These are phyloP conservation scores for Passalora sequoiae DNA, from an alignment of 2,329 filamentous ascomycete genomes.

Conservation along the genomic window DNA sequence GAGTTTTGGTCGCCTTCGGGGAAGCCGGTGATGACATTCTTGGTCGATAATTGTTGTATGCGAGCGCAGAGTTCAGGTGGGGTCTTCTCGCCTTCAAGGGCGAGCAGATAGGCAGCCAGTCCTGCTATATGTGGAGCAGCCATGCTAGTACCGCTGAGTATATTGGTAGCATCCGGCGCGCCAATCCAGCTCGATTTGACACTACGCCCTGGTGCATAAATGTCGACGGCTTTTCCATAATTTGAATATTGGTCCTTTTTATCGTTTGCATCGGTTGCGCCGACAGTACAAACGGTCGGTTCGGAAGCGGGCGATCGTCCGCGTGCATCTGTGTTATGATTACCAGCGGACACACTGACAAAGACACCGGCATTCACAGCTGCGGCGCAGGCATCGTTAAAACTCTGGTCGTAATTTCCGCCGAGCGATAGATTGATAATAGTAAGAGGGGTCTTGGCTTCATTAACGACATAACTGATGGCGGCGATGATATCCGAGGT, in stretches of 20 bases:
- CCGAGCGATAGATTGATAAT: no score
- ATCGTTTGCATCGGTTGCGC: constrained; percentile 29
- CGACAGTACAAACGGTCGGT: constrained; percentile 32
- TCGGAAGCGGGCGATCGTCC: constrained; percentile 30
- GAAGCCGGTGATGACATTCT: not conserved
- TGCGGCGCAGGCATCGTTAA: no score
- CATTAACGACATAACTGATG: no score
- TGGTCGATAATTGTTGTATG: no score
- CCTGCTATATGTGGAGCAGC: constrained; percentile 63
- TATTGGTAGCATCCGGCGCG: constrained; percentile 39
- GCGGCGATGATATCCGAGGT: no score
- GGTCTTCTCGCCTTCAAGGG: no score
- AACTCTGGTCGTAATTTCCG: no score
- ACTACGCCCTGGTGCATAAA: constrained; percentile 39
- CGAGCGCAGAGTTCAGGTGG: no score
- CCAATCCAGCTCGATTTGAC: constrained; percentile 45
- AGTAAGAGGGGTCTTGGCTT: no score
- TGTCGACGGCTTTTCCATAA: constrained; percentile 34
- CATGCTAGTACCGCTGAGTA: constrained; percentile 58
- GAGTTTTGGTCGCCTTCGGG: not conserved
- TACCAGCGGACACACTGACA: constrained; percentile 34
- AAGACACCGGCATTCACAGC: constrained; percentile 30
- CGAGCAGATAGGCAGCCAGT: constrained; percentile 59
- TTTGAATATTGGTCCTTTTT: constrained; percentile 35
- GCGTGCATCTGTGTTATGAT: constrained; percentile 26